A percentile compares a stretch with the other conserved stretches of the same genome.
Conservation (phyloP, 306 rosid genomes). For the Lathyrus sativus region DNA sequence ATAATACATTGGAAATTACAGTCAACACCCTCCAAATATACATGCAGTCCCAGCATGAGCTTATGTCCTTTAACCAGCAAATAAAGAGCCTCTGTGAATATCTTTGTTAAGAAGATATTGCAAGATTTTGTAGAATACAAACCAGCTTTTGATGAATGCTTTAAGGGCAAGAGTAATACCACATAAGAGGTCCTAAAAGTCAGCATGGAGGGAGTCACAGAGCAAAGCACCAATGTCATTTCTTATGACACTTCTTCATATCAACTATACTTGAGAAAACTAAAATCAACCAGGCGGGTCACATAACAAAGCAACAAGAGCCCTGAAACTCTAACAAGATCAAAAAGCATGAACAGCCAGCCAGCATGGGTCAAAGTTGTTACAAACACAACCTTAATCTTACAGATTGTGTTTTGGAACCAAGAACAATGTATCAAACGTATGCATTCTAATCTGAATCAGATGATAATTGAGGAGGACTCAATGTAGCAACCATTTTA, state of each 20-base stretch:
- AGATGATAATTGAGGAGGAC: conserved; percentile 60
- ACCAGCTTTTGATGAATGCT: background rate
- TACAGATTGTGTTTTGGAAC: conserved; percentile 12
- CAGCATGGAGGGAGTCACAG: background rate
- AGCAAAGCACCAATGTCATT: conserved; percentile 7
- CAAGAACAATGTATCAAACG: conserved; percentile 7
- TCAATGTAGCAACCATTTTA: conserved; percentile 60
- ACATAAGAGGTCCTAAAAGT: background rate
- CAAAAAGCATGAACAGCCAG: background rate
- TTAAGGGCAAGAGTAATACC: conserved; percentile 4
- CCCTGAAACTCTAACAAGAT: background rate
- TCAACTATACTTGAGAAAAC: background rate
- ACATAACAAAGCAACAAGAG: background rate
- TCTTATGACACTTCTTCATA: conserved; percentile 12
- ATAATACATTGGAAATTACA: conserved; percentile 1
- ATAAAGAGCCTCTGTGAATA: conserved; percentile 1
- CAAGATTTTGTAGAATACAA: background rate
- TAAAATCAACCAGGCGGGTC: background rate
- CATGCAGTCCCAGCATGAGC: background rate
- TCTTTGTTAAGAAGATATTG: background rate
- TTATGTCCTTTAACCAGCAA: background rate
- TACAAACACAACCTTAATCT: background rate
- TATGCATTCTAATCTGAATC: conserved; percentile 70
- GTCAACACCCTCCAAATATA: background rate
- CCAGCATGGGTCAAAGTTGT: conserved; percentile 15